Evolutionary conservation across 1,284 basidiomycete species (phyloP).

Genomic region (Abortiporus biennis): DNA sequence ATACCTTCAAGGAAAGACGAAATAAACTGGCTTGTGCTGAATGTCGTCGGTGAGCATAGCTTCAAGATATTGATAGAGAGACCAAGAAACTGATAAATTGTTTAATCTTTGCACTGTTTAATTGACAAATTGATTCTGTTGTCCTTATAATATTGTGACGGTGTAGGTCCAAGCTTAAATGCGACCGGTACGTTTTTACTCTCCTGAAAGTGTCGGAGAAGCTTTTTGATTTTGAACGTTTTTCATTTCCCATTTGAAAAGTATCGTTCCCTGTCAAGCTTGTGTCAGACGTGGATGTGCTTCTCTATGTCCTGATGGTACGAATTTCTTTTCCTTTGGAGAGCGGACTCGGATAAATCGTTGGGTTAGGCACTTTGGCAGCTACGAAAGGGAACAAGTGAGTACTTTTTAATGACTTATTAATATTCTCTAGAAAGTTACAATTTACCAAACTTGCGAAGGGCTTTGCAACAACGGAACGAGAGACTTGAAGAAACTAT

Average conservation of each 20-base stretch:
- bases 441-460: too few relatives aligned
- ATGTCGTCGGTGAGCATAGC: conserved; percentile 40
- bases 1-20: too few relatives aligned
- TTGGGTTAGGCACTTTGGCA: conserved; percentile 43
- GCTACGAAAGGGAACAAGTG: conserved; percentile 54
- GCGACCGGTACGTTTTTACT: conserved; percentile 42
- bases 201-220: too few relatives aligned
- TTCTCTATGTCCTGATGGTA: conserved; percentile 46
- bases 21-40: conserved; percentile 51
- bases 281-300: conserved; percentile 48
- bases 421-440: too few relatives aligned
- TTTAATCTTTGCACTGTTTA: too few relatives aligned
- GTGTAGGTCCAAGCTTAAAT: conserved; percentile 51
- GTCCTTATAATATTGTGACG: too few relatives aligned
- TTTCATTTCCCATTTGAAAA: conserved; percentile 19
- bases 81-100: not conserved
- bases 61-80: not conserved
- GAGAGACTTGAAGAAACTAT: conserved; percentile 40
- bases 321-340: too few relatives aligned
- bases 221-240: conserved; percentile 1
- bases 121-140: too few relatives aligned
- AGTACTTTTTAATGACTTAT: too few relatives aligned
- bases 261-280: conserved; percentile 45
- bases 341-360: too few relatives aligned
- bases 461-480: conserved; percentile 41